These are phyloP conservation scores for Dipteronia dyeriana DNA, from an alignment of 345 rosid species.

Conservation along the genomic window DNA sequence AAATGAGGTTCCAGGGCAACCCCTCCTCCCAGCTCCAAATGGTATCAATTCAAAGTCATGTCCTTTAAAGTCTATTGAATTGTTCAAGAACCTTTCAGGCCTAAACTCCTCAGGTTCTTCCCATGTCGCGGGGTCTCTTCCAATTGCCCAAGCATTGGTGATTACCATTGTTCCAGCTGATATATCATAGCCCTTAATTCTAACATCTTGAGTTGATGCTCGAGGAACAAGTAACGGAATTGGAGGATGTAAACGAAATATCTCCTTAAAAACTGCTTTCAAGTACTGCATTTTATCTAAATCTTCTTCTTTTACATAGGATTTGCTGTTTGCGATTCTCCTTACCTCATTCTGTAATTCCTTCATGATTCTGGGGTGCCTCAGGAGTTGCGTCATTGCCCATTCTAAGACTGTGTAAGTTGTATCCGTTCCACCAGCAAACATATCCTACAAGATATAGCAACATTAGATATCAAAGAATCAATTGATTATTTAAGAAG, in stretches of 20 bases:
- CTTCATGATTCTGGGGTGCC: constrained; percentile 36
- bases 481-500: constrained; percentile 11
- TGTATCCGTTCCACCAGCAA: constrained; percentile 40
- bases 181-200: constrained; percentile 30
- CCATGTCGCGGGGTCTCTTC: constrained; percentile 21
- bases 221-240: constrained; percentile 39
- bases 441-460: constrained; percentile 36
- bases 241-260: constrained; percentile 48
- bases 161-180: constrained; percentile 29
- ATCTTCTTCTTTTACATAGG: constrained; percentile 31
- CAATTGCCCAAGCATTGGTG: constrained; percentile 37
- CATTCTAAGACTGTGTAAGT: constrained; percentile 37
- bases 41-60: constrained; percentile 19
- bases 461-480: neutral
- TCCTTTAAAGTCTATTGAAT: constrained; percentile 21
- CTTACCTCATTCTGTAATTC: constrained; percentile 35
- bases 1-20: constrained; percentile 17
- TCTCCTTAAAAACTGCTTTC: constrained; percentile 43
- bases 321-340: neutral
- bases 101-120: constrained; percentile 18
- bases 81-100: constrained; percentile 26
- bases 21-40: constrained; percentile 22
- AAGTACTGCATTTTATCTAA: constrained; percentile 31
- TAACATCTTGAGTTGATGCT: constrained; percentile 27
- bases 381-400: constrained; percentile 45